Base-by-base conservation (phyloP, 1,284 basidiomycete genomes). In the Naganishia albida region DNA sequence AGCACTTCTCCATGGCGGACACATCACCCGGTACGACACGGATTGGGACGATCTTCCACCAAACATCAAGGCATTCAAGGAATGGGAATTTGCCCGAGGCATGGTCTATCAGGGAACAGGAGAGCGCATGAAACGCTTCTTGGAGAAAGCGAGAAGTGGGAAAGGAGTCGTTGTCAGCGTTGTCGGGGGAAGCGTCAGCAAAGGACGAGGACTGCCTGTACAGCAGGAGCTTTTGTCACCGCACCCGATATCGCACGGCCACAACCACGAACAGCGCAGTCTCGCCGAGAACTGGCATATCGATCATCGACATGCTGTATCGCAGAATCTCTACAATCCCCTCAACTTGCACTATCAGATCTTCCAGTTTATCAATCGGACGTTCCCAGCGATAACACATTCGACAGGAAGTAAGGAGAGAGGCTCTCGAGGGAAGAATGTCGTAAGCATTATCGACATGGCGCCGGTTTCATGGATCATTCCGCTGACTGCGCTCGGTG, bases 81-180 rank as follows among this genome's bases (percentile, higher is more conserved):
- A 71, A 46, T 77, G 75, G 75, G 75, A 77, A 63, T 72, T 70
- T 30, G 59, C 66, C 13, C 67, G 75, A 34, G 72, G 73, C 15
- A 67, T 75, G n/a, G 65, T 73, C 30, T 71, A 73, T 64, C 70
- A 72, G 57, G 74, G 75, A 12, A 74, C 73, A 20, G 75, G 75
- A 12, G 70, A 70, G 44, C 65, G 75, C 49, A 67, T 75, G 23
- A 70, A 73, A 42, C 65, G 69, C 7, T 77, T 77, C 57, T 65
- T 77, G 23, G 73, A 73, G 25, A 78, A 77, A 60, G 75, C 75
- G 15, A 60, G 65, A 38, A 69, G 68, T 13, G 74, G 77, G 0
- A 57, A 71, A 51, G 70, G 73, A 2, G 72, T 76, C 55, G 74
- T 72, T 0, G 75, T 78, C 2, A 71, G 73, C 13, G 73, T 75